Conservation (phyloP, 129 eudicot genomes). For the Helianthus tuberosus region DNA sequence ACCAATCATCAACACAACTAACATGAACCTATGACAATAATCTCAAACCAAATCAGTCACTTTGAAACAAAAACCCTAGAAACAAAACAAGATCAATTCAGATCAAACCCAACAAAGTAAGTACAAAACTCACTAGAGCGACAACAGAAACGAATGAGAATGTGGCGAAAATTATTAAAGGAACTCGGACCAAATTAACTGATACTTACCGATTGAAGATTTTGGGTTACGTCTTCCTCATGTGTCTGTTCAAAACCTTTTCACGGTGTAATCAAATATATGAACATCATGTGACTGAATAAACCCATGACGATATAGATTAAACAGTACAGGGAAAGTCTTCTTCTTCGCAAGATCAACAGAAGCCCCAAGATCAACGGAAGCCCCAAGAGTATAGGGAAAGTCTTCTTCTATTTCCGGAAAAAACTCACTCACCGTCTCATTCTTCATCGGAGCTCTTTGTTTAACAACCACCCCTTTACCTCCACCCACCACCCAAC, state of each 20-base stretch:
- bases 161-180: background rate
- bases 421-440: conserved; percentile 41
- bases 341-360: conserved; percentile 99
- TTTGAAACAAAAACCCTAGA: too few species aligned
- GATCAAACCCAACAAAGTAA: too few species aligned
- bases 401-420: conserved; percentile 73
- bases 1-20: too few species aligned
- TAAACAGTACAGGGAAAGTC: conserved; percentile 94
- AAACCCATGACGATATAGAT: conserved; percentile 75
- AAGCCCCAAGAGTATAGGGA: too few species aligned
- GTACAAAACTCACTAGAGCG: too few species aligned
- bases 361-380: conserved; percentile 97
- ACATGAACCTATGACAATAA: too few species aligned
- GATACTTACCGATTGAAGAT: conserved; percentile 73
- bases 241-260: conserved; percentile 48
- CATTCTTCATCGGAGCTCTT: conserved; percentile 45
- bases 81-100: too few species aligned
- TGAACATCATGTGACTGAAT: conserved; percentile 72
- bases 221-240: conserved; percentile 56
- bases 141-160: conserved; percentile 15
- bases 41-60: too few species aligned
- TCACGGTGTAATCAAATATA: conserved; percentile 76
- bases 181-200: background rate
- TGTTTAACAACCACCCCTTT: too few species aligned
- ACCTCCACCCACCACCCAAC: too few species aligned